phyloP scores from a whole-genome alignment of 306 rosid genomes.

The Hippophae tibetana region DNA sequence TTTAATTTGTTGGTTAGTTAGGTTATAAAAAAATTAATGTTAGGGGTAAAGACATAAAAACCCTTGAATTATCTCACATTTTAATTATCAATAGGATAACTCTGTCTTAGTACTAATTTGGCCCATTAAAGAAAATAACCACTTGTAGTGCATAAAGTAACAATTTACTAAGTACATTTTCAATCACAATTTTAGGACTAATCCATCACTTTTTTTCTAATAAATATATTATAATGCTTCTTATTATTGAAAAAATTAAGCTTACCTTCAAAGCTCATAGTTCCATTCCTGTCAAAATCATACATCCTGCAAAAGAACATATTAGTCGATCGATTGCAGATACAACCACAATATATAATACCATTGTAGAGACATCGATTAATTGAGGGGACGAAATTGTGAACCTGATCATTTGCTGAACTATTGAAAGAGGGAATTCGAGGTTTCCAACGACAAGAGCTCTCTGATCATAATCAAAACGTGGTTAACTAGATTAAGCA shows the following conservation, averaged over 20 bases:
- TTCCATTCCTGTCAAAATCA: slow-evolving; percentile 85
- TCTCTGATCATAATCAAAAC: slow-evolving; percentile 25
- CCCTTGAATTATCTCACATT: no score
- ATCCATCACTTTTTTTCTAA: no score
- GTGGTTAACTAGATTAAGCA: background rate
- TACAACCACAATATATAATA: background rate
- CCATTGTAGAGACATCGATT: background rate
- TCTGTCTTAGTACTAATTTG: no score
- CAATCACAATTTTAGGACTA: no score
- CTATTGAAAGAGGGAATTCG: slow-evolving; percentile 64
- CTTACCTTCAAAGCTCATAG: slow-evolving; percentile 75
- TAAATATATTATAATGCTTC: no score
- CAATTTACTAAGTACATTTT: no score
- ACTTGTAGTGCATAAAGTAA: no score
- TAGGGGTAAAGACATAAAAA: no score
- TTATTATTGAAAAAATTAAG: background rate
- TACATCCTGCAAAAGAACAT: slow-evolving; percentile 44
- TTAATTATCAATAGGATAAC: no score
- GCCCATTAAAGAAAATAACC: no score
- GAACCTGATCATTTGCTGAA: slow-evolving; percentile 88
- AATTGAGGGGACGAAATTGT: background rate
- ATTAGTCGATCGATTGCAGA: background rate
- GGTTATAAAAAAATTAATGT: no score
- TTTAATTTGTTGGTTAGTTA: no score
- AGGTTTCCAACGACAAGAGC: slow-evolving; percentile 83